A percentile compares a stretch with the other conserved stretches of the same genome.
These are phyloP conservation scores for Fusarium scirpi DNA, from an alignment of 2,329 filamentous ascomycete genomes.

Conservation along the genomic window DNA sequence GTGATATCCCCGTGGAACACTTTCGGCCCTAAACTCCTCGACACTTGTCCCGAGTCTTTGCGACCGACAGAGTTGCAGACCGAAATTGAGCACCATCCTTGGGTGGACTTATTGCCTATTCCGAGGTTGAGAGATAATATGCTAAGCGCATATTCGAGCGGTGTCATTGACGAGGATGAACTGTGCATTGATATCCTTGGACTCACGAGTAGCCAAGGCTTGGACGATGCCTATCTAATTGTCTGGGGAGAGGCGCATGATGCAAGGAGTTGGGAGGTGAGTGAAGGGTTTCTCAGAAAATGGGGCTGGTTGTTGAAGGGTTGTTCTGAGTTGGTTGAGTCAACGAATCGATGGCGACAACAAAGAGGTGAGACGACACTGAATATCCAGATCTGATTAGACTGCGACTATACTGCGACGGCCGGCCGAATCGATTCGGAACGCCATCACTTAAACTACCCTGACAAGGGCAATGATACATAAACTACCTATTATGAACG, in stretches of 20 bases:
- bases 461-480: neutral
- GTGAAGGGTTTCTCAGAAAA: slow-evolving; percentile 57
- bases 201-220: neutral
- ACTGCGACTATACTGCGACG: neutral
- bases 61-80: slow-evolving; percentile 34
- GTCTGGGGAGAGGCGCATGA: slow-evolving; percentile 64
- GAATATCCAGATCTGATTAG: slow-evolving; percentile 18
- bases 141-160: slow-evolving; percentile 19
- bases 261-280: slow-evolving; percentile 60
- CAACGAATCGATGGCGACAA: slow-evolving; percentile 54
- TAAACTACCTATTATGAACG: neutral
- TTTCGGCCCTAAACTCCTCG: neutral
- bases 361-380: slow-evolving; percentile 36
- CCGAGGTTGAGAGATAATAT: slow-evolving; percentile 42
- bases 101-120: slow-evolving; percentile 41
- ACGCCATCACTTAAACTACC: neutral
- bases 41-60: slow-evolving; percentile 18
- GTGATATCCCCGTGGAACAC: slow-evolving; percentile 39
- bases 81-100: slow-evolving; percentile 37
- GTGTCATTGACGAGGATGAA: slow-evolving; percentile 37
- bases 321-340: slow-evolving; percentile 53
- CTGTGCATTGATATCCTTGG: slow-evolving; percentile 39
- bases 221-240: slow-evolving; percentile 50
- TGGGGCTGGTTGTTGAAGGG: slow-evolving; percentile 57
- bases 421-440: neutral